Evolutionary conservation across 352 stramenopile species (phyloP), one percentile per base, ranked within the genome.

Genomic region (Phytopythium ostracodes): DNA sequence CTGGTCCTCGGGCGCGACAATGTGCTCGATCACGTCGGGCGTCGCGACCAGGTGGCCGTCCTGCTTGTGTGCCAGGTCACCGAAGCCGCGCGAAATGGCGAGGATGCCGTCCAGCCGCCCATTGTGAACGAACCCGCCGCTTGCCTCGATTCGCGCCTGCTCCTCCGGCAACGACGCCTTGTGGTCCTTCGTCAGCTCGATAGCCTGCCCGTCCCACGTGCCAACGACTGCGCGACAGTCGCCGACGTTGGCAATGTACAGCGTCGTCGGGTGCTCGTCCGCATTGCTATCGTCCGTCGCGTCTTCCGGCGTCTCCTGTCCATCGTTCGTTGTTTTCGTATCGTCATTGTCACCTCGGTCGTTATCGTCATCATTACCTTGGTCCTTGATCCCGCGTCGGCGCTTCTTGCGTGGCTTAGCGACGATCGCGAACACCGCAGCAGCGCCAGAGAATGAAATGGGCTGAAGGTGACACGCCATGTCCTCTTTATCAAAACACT

Each of bases 221-320:
- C 82, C 92, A 33, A 98, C 63, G 51, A 98, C 91, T 14, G 87
- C 88, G 42, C 91, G 91, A 57, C 88, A 97, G 58, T 98, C 91
- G 25, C 91, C 91, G 15, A 97, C 78, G 56, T 97, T 94, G 1
- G 86, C 90, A 20, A 97, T 71, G 62, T 93, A 91, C 57, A 97
- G 52, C 31, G 76, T 68, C 2, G 78, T 87, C 11, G 73, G 71
- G 2, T 68, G 62, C 4, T 81, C 71, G 24, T 79, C 67, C 22
- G 64, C 58, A 31, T 64, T 40, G 15, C 70, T 65, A 6, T 24
- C 42, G 8, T 20, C 18, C 5, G 12, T 33, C 24, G 24, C 49
- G 14, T 56, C 29, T 4, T 64, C 51, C 11, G 59, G 42, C 14
- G 63, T 57, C 6, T 43, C 22, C 15, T 54, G 56, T 4, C 12